Percentiles rank a stretch among this genome's conserved stretches.
Conservation (phyloP, 2,329 filamentous ascomycete genomes). For the Boeremia lycopersici region DNA sequence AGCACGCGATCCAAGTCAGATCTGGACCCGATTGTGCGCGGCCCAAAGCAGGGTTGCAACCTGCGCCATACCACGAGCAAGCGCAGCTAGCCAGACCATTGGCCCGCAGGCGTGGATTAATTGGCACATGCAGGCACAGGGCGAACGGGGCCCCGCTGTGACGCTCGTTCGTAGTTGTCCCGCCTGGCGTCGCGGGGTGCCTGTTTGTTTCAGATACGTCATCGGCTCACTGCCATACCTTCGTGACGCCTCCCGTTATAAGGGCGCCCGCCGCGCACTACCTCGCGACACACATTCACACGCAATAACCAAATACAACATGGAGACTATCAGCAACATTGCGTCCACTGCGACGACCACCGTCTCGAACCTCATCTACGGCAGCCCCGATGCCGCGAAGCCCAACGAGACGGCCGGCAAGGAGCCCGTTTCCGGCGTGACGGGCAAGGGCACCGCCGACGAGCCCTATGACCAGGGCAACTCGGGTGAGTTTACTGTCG, state of each 20-base stretch:
- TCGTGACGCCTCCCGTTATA: constrained; percentile 12
- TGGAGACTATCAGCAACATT: constrained; percentile 49
- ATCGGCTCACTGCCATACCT: constrained; percentile 22
- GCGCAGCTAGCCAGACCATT: constrained; percentile 5
- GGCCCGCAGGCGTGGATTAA: constrained; percentile 7
- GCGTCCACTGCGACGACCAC: constrained; percentile 31
- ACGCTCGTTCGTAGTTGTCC: constrained; percentile 21
- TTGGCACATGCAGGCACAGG: constrained; percentile 1
- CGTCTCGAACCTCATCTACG: constrained; percentile 48
- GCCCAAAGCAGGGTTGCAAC: constrained; percentile 10
- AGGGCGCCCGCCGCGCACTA: constrained; percentile 4
- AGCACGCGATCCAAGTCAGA: constrained; percentile 11
- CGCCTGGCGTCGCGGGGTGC: constrained; percentile 20
- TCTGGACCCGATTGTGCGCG: constrained; percentile 4
- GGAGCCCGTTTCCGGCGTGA: constrained; percentile 75
- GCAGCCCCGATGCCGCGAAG: constrained; percentile 42
- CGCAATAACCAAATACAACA: constrained; percentile 20
- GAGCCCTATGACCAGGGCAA: constrained; percentile 85
- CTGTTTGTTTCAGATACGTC: constrained; percentile 23
- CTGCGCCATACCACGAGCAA: neutral
- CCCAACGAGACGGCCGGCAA: constrained; percentile 49
- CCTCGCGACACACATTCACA: neutral
- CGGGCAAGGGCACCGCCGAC: constrained; percentile 68
- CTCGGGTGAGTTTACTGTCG: constrained; percentile 53
- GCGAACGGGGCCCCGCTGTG: constrained; percentile 20